phyloP scores from a whole-genome alignment of 2,329 filamentous ascomycete species.

The Sporothrix dimorphospora region DNA sequence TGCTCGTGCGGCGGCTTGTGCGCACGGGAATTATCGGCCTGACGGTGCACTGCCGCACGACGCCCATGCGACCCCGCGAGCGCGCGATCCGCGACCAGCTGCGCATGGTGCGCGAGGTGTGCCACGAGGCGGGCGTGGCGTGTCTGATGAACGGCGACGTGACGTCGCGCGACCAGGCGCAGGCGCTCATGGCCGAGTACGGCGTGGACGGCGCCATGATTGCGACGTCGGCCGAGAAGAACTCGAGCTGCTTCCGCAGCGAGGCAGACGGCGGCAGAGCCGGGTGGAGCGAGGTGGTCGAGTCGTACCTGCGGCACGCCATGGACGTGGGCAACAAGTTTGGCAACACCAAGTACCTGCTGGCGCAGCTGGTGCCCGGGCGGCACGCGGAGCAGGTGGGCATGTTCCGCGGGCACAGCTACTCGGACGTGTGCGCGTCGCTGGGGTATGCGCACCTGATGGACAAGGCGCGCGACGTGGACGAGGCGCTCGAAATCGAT shows the following conservation, averaged over 20 bases:
- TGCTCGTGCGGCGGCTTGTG: constrained; percentile 76
- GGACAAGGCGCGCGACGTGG: constrained; percentile 66
- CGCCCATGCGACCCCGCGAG: constrained; percentile 91
- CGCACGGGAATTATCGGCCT: constrained; percentile 88
- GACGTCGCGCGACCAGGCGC: constrained; percentile 69
- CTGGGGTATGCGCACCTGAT: constrained; percentile 64
- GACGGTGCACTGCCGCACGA: constrained; percentile 94
- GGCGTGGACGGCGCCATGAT: constrained; percentile 97
- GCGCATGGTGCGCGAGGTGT: constrained; percentile 79
- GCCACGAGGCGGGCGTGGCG: constrained; percentile 81
- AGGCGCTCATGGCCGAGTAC: constrained; percentile 73
- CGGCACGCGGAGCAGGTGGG: constrained; percentile 66
- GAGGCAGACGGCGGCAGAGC: constrained; percentile 69
- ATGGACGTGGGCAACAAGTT: constrained; percentile 83
- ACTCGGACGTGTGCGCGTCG: constrained; percentile 67
- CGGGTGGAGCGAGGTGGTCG: constrained; percentile 76
- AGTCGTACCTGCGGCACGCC: constrained; percentile 71
- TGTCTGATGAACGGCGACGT: constrained; percentile 98
- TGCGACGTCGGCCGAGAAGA: constrained; percentile 87
- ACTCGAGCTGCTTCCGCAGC: constrained; percentile 82
- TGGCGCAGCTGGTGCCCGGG: constrained; percentile 83
- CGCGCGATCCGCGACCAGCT: constrained; percentile 84
- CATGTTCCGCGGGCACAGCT: constrained; percentile 70
- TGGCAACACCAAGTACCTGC: constrained; percentile 90
- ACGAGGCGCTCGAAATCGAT: constrained; percentile 64